Evolutionary conservation across 1,284 basidiomycete species (phyloP).

Genomic region (Apiotrichum montevideense): DNA sequence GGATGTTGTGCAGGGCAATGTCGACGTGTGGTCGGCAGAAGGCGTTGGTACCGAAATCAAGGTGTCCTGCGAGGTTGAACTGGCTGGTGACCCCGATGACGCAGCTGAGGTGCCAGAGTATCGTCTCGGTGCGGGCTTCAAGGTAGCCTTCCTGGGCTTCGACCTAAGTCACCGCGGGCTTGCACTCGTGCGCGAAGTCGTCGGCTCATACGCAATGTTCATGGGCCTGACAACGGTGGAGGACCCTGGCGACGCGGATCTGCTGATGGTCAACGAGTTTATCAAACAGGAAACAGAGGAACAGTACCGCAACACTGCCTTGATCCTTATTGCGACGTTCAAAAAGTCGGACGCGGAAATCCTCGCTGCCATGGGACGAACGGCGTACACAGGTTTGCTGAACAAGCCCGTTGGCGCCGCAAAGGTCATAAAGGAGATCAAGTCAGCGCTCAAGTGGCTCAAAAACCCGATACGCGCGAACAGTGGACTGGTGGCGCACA

Average conservation of each 20-base stretch:
- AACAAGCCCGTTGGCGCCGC: slow-evolving; percentile 86
- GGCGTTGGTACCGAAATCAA: slow-evolving; percentile 86
- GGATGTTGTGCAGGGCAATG: slow-evolving; percentile 76
- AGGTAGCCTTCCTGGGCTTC: slow-evolving; percentile 69
- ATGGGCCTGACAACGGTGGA: slow-evolving; percentile 65
- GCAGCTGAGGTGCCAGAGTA: background rate
- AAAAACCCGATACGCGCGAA: slow-evolving; percentile 14
- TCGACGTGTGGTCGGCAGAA: slow-evolving; percentile 56
- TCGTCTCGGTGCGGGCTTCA: slow-evolving; percentile 49
- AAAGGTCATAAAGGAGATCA: slow-evolving; percentile 61
- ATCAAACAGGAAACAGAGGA: slow-evolving; percentile 56
- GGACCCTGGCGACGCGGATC: slow-evolving; percentile 54
- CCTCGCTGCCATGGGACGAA: slow-evolving; percentile 53
- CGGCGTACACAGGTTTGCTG: slow-evolving; percentile 78
- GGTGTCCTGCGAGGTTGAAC: slow-evolving; percentile 73
- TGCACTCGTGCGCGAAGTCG: slow-evolving; percentile 59
- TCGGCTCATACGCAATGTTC: slow-evolving; percentile 66
- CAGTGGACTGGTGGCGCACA: slow-evolving; percentile 13
- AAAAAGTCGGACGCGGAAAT: background rate
- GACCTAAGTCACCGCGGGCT: slow-evolving; percentile 61
- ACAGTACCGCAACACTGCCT: slow-evolving; percentile 38
- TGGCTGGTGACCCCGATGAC: slow-evolving; percentile 53
- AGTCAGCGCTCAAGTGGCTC: slow-evolving; percentile 23
- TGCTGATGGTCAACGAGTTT: slow-evolving; percentile 79
- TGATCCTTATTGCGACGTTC: slow-evolving; percentile 51